A percentile compares a stretch with the other conserved stretches of the same genome.
Evolutionary conservation across 495 filamentous ascomycete genomes (phyloP).

Genomic region (Paragyromitra xinjiangensis): DNA sequence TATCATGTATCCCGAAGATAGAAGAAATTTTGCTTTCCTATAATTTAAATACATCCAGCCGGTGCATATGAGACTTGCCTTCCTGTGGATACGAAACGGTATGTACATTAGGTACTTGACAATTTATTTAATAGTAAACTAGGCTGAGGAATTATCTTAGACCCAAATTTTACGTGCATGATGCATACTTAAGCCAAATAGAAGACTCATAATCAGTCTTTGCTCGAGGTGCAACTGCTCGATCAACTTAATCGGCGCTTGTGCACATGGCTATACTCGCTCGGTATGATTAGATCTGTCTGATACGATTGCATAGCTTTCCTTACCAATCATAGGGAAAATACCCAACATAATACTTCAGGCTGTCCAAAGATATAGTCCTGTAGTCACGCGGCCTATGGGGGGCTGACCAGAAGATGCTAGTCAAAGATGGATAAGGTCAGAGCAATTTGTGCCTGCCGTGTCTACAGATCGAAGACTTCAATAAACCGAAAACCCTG

Average conservation of each 20-base stretch:
- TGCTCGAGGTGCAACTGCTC: background rate
- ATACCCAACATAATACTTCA: background rate
- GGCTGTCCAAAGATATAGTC: background rate
- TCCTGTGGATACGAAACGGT: background rate
- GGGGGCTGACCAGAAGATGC: background rate
- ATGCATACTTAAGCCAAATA: background rate
- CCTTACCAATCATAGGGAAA: background rate
- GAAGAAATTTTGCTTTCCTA: background rate
- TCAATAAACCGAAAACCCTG: too few species aligned
- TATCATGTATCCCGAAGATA: background rate
- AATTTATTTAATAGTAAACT: background rate
- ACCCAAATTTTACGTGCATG: background rate
- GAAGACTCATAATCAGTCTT: background rate
- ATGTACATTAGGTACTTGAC: background rate
- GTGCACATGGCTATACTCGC: background rate
- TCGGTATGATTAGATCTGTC: background rate
- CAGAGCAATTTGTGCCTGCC: background rate
- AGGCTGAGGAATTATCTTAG: background rate
- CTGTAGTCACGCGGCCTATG: slow-evolving; percentile 4
- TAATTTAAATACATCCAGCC: background rate
- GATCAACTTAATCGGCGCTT: background rate
- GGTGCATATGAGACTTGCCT: background rate
- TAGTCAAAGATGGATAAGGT: background rate
- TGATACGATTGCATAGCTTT: background rate
- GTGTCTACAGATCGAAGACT: background rate